Evolutionary conservation across 192 early-diverging fungal genomes (phyloP), one percentile per base, ranked within the genome.

Genomic region (Funneliformis geosporum): DNA sequence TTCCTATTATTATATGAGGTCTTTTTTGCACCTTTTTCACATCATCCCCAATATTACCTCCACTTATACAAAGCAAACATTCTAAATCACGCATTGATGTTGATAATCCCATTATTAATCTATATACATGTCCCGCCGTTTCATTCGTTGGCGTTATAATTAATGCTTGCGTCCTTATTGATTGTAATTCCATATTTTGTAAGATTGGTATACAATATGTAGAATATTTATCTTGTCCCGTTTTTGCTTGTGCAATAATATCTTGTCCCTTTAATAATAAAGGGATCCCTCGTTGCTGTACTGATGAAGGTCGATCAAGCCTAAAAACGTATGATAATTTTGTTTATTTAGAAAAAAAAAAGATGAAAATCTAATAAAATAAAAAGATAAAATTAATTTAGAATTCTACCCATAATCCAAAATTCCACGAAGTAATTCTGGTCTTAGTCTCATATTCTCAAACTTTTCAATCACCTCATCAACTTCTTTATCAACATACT

Each of bases 161-260:
- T 39, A 99, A 91, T 42, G 98, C 97, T 86, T 99, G 98, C 83
- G 90, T 92, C 86, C 96, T 88, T 74, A 89, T 89, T 75, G 92
- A 82, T 62, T 83, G 82, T 67, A 90, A 85, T 85, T 98, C 95
- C 73, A 99, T 88, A 79, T 92, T 93, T 85, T 99, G 97, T 76
- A 99, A 93, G 82, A 97, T 96, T 67, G 97, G 96, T 85, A 99
- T 98, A 80, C 97, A 98, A 93, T 99, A 99, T 78, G 98, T 99
- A 81, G 97, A 97, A 76, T 97, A 99, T 89, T 99, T 99, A 85
- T 97, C 98, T 82, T 97, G 98, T 91, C 98, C 98, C 73, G 97
- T 98, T 90, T 99, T 97, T 43, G 98, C 98, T 91, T 99, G 98
- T 71, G 98, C 98, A 89, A 99, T 99, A 75, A 99, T 97, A 89